phyloP scores from a whole-genome alignment of 768 basidiomycete genomes.

The Rhizopogon vulgaris region DNA sequence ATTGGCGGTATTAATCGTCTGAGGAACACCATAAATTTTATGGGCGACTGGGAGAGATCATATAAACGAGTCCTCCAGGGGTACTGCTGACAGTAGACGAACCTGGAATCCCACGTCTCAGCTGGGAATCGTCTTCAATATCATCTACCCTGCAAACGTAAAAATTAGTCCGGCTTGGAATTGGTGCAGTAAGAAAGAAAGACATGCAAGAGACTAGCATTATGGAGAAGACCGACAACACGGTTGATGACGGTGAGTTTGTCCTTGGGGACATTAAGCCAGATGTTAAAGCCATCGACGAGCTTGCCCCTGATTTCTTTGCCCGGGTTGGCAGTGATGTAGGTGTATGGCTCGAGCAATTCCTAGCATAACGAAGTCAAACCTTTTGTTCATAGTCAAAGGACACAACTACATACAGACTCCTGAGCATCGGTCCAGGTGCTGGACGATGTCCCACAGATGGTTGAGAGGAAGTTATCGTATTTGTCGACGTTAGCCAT shows the following conservation, averaged over 20 bases:
- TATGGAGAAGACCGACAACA: slow-evolving; percentile 89
- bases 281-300: slow-evolving; percentile 86
- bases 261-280: slow-evolving; percentile 78
- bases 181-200: background rate
- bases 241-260: slow-evolving; percentile 69
- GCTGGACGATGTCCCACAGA: slow-evolving; percentile 22
- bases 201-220: slow-evolving; percentile 81
- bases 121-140: slow-evolving; percentile 88
- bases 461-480: slow-evolving; percentile 33
- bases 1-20: slow-evolving; percentile 95
- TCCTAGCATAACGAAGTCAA: slow-evolving; percentile 21
- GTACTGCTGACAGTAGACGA: slow-evolving; percentile 8
- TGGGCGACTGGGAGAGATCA: slow-evolving; percentile 61
- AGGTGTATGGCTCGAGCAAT: slow-evolving; percentile 84
- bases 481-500: slow-evolving; percentile 22
- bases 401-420: slow-evolving; percentile 11
- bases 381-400: background rate
- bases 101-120: slow-evolving; percentile 84
- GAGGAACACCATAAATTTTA: slow-evolving; percentile 93
- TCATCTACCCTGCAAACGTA: slow-evolving; percentile 72
- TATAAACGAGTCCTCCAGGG: background rate
- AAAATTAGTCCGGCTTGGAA: background rate
- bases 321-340: slow-evolving; percentile 77
- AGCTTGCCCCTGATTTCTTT: slow-evolving; percentile 87
- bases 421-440: slow-evolving; percentile 17